Evolutionary conservation across 495 filamentous ascomycete genomes (phyloP), one percentile per base, ranked within the genome.

Genomic region (Jackrogersella minutella): DNA sequence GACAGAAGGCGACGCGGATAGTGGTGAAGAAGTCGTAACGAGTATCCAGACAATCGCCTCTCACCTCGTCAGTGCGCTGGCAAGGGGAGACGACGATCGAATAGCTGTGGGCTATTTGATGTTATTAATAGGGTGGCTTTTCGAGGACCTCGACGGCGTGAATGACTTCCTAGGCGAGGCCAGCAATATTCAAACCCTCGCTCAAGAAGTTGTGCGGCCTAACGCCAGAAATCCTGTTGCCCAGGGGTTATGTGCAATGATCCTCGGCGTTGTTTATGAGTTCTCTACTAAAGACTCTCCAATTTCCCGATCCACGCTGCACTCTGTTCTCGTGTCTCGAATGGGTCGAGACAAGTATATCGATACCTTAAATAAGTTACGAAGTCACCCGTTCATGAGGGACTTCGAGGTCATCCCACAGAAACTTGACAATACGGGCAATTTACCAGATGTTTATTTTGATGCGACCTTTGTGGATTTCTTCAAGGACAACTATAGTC

Each of bases 241-340:
- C 17, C 89, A 91, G 64, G 95, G 95, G 1, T 81, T 99, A 16
- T 93, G 88, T 74, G 90, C 92, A 10, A 86, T 91, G 66, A 78
- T 98, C 2, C 80, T 97, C 3, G 96, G 93, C 31, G 90, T 96
- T 30, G 80, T 97, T 21, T 99, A 98, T 72, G 95, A 99, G 71
- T 99, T 98, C 68, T 97, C 93, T 16, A 97, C 93, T 8, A 97
- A 96, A 71, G 93, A 98, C 74, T 97, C 93, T 0, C 93, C 96
- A 4, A 87, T 98, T 56, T 86, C 94, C 8, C 88, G 95, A 51
- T 85, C 86, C 21, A 93, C 90, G 6, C 79, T 98, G 46, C 91
- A 95, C 70, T 87, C 90, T 33, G 85, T 97, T 47, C 83, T 99
- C 39, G 84, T 87, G 36, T 87, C 89, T 26, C 87, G 89, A 47